Evolutionary conservation across 2,329 filamentous ascomycete species (phyloP), one percentile per base, ranked within the genome.

Genomic region (Alternaria panax): DNA sequence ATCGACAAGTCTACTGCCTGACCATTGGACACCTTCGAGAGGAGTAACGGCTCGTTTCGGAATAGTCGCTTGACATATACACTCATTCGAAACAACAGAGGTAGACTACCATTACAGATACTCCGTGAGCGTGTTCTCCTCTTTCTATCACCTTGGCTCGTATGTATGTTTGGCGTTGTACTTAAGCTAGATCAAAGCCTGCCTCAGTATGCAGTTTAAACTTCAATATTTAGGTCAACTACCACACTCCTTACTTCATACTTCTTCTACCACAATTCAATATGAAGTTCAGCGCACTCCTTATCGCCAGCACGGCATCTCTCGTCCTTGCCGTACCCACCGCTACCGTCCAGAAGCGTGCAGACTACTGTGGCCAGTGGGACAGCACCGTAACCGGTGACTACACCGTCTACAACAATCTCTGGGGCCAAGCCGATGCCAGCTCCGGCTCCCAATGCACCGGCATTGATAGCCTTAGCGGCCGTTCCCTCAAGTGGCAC

Each of bases 391-490:
- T 70, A 16, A 70, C 64, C 1, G 74, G 73, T 8, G 12, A 62
- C 7, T 77, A 76, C 63, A 76, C 73, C n/a, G 59, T 73, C 46
- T 77, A 77, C 68, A 75, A 77, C 59, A 78, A 83, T 72, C 77
- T 82, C 28, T 84, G 82, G 82, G 81, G 80, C 62, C 57, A 71
- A 41, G 67, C 45, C 32, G 57, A 69, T 43, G 81, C 80, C 8
- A 75, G 70, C 4, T 80, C 80, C 4, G 82, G 82, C 27, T 79
- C 71, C 2, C 81, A 83, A 67, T 84, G 82, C 74, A 80, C 80
- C 24, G 78, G 75, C 27, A 76, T 81, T 57, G 76, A 80, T 56
- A 71, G 77, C 53, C 65, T 80, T 30, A 74, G 66, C 50, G 76
- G 75, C 28, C 70, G 42, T 51, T 77, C 72, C 5, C 67, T 83